Evolutionary conservation across 352 stramenopile genomes (phyloP), one percentile per base, ranked within the genome.

Genomic region (Pythium graminicola): DNA sequence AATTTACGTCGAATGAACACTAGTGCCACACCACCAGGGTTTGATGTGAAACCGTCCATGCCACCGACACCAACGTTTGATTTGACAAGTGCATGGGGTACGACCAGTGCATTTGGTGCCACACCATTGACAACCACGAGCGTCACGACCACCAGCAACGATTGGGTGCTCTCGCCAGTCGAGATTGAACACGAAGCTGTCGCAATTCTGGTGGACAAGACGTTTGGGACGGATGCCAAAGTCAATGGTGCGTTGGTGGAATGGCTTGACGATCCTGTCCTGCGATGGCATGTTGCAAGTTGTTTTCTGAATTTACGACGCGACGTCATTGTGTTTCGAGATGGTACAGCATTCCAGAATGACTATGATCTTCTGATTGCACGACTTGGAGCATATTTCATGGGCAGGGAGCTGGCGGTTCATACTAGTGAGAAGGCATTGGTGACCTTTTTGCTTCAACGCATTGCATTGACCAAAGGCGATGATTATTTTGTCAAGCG

Each of bases 201-300:
- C 4, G 45, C 20, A 20, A 29, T 52, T 20, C 20, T 52, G 6
- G 45, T 41, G 17, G 45, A 52, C 45, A 52, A 52, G 45, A 52
- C 45, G 9, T 41, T 52, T 11, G 45, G 45, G 29, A 40, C 45
- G 7, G 26, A 52, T 20, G 11, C 27, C 7, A 40, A 42, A 22
- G 45, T 52, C 29, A 52, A 52, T 11, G 45, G 26, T 11, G n/a
- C 45, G 3, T 32, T 52, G 6, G 45, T 52, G 9, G 45, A 52
- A 28, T 52, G 45, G 45, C 29, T 52, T 32, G 29, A 41, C 16
- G 19, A 52, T 10, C 29, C 45, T 17, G 45, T 52, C 27, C 19
- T 26, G 9, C 29, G 31, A 17, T 52, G 45, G 45, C 45, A 41
- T 16, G 22, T 52, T 17, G n/a, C 26, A 7, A 52, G 45, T 16